Evolutionary conservation across 108 stramenopile species (phyloP).

Genomic region (Skeletonema menzelii): DNA sequence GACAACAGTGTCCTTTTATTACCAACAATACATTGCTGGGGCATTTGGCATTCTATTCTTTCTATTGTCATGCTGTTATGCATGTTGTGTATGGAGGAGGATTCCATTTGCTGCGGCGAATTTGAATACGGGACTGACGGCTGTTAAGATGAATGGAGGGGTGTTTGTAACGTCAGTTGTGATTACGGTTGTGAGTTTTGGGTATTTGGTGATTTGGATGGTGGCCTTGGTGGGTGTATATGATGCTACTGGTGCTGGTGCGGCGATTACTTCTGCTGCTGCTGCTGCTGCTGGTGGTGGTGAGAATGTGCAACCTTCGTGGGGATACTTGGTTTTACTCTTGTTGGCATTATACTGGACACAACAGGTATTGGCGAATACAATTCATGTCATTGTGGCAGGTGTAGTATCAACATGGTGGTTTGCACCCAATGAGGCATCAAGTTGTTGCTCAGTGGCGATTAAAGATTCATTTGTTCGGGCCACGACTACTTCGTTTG

Average conservation of each 20-base stretch:
- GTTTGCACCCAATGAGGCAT: conserved; percentile 78
- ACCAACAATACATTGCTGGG: conserved; percentile 41
- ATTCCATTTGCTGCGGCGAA: conserved; percentile 86
- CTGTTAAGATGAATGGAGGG: conserved; percentile 64
- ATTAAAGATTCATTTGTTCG: conserved; percentile 57
- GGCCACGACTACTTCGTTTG: conserved; percentile 81
- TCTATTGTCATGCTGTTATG: conserved; percentile 62
- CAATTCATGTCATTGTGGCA: conserved; percentile 77
- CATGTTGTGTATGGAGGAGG: conserved; percentile 61
- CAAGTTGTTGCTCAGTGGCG: conserved; percentile 58
- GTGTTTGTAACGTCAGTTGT: conserved; percentile 52
- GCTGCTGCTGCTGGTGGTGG: background rate
- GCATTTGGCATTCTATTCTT: conserved; percentile 55
- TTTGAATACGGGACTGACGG: conserved; percentile 61
- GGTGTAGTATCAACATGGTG: conserved; percentile 91
- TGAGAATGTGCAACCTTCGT: background rate
- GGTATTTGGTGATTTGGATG: conserved; percentile 68
- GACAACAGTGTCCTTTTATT: conserved; percentile 40
- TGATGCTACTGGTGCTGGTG: background rate
- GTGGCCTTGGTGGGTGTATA: conserved; percentile 39
- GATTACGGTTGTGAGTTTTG: conserved; percentile 53
- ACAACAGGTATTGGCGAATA: conserved; percentile 57
- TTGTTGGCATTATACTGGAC: conserved; percentile 45
- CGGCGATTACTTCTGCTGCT: too few species aligned
- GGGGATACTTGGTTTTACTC: conserved; percentile 36